Evolutionary conservation across 176 grass and related monocot species (phyloP).

Genomic region (Hordeum marinum): DNA sequence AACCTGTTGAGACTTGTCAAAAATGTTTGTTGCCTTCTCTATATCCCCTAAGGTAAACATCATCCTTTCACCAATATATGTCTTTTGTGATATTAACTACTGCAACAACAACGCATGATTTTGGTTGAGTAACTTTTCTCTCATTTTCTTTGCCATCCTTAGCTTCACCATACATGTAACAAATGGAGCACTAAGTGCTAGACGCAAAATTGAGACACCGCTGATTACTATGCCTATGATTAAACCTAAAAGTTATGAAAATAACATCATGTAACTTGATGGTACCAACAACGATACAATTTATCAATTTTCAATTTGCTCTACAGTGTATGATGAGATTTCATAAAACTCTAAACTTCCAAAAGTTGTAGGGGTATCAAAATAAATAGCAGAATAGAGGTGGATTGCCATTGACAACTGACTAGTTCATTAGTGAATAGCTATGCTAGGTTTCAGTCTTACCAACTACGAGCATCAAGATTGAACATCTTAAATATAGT

Average conservation of each 20-base stretch:
- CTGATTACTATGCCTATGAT: constrained; percentile 35
- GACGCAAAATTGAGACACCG: background rate
- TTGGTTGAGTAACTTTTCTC: constrained; percentile 38
- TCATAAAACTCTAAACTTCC: background rate
- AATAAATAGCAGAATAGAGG: background rate
- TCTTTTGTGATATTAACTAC: constrained; percentile 27
- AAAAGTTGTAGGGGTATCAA: background rate
- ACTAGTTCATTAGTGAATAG: background rate
- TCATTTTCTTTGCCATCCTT: constrained; percentile 19
- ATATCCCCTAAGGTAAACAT: constrained; percentile 39
- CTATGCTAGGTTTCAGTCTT: no score
- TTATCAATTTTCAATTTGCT: background rate
- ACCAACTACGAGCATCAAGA: no score
- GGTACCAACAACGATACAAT: background rate
- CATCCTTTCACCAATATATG: constrained; percentile 45
- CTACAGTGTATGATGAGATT: background rate
- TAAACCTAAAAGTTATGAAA: constrained; percentile 23
- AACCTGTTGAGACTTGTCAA: constrained; percentile 20
- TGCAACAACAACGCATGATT: constrained; percentile 47
- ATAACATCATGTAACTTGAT: background rate
- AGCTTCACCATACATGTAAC: constrained; percentile 23
- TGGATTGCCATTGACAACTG: background rate
- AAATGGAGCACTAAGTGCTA: constrained; percentile 24
- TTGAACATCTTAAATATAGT: no score
- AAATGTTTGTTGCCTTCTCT: constrained; percentile 53